Evolutionary conservation across 2,329 filamentous ascomycete species (phyloP).

Genomic region (Emydomyces testavorans): DNA sequence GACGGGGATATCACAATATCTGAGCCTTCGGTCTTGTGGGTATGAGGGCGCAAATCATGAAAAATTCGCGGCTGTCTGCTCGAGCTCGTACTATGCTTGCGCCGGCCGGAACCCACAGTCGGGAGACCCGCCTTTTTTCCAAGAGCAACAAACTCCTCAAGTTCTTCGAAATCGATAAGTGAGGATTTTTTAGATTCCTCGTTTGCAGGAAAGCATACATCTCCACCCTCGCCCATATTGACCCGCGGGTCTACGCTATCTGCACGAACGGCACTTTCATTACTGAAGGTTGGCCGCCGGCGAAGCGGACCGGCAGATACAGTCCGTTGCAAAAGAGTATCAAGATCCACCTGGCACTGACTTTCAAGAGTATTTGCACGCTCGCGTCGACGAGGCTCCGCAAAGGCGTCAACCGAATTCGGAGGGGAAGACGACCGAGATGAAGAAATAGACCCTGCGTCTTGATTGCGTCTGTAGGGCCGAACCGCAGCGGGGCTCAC

Average conservation of each 20-base stretch:
- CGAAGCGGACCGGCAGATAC: constrained; percentile 57
- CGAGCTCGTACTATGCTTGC: constrained; percentile 40
- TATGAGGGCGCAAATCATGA: constrained; percentile 46
- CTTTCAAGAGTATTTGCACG: constrained; percentile 58
- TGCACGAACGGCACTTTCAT: constrained; percentile 46
- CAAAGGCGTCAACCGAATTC: constrained; percentile 96
- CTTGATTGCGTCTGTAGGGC: constrained; percentile 21
- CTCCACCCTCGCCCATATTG: constrained; percentile 51
- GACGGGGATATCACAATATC: constrained; percentile 27
- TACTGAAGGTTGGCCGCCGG: constrained; percentile 49
- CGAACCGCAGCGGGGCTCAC: constrained; percentile 32
- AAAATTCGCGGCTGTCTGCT: constrained; percentile 46
- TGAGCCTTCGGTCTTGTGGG: constrained; percentile 26
- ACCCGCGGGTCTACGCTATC: constrained; percentile 28
- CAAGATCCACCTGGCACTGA: constrained; percentile 42
- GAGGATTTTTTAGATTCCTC: constrained; percentile 67
- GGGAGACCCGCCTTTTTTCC: constrained; percentile 40
- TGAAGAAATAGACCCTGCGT: constrained; percentile 22
- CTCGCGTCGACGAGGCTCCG: constrained; percentile 74
- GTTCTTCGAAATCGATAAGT: constrained; percentile 80
- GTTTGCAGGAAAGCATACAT: constrained; percentile 77
- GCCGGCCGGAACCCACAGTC: constrained; percentile 17
- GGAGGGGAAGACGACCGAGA: constrained; percentile 72
- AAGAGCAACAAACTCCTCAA: constrained; percentile 78
- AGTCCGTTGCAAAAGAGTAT: constrained; percentile 55